Evolutionary conservation across 1,284 basidiomycete species (phyloP), one percentile per base, ranked within the genome.

Genomic region (Hemileia vastatrix): DNA sequence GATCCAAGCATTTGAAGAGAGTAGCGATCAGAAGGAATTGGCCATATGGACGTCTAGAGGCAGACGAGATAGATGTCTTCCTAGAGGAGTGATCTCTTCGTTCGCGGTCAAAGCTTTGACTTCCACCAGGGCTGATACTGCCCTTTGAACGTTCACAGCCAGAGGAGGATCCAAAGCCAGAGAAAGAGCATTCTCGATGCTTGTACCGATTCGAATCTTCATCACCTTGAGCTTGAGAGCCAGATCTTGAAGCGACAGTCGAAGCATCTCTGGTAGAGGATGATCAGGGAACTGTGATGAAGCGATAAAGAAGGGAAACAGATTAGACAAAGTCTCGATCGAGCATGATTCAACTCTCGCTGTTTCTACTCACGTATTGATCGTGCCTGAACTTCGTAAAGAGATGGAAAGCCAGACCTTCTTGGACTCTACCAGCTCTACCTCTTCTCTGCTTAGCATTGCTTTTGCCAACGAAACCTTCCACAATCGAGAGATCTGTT

Each of bases 181-280:
- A 36, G 86, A 83, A 1, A 98, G 80, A 0, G 91, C 90, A 64
- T 95, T 88, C 73, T 95, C 92, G 63, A 98, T 91, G 0, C 87
- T 85, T 6, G 80, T 78, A 11, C 93, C 94, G 45, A 97, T 78
- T 68, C 88, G 87, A 50, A 95, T 80, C 71, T 89, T 91, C 83
- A 98, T 88, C 65, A 96, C 94, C 78, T 98, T 98, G 78, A 94
- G 96, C 55, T 92, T 86, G 54, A 98, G 80, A 0, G 92, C 90
- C 18, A 98, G 82, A 74, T 97, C 92, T 62, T 94, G 93, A 24
- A 98, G 79, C 67, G 92, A 94, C 3, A 97, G 80, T 19, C 95
- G 84, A 77, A 90, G 84, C 83, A 98, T 98, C 77, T 98, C 94
- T 0, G 94, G 94, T 48, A 92, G 81, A 1, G 93, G 92, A 74